Conservation (phyloP, 768 basidiomycete genomes). For the Astraeus odoratus region DNA sequence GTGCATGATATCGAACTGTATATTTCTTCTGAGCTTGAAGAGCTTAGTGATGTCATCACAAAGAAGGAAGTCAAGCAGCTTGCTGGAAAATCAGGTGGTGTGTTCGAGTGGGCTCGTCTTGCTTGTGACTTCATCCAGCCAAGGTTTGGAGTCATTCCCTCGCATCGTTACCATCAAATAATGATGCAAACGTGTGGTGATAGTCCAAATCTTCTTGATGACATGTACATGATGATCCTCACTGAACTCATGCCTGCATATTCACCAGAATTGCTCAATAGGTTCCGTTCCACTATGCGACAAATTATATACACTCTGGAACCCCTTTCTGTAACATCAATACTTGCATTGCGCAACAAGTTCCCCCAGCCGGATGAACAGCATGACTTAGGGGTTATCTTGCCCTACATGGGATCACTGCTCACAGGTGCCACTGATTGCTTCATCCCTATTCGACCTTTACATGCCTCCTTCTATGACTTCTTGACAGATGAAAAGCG, state of each 20-base stretch:
- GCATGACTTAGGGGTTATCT: not conserved
- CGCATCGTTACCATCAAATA: not conserved
- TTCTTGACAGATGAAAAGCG: slow-evolving; percentile 10
- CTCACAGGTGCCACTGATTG: slow-evolving; percentile 1
- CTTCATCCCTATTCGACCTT: no score
- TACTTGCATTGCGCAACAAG: not conserved
- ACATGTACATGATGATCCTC: not conserved
- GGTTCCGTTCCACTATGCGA: slow-evolving; percentile 1
- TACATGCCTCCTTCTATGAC: no score
- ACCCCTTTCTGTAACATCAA: not conserved
- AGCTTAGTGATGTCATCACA: not conserved
- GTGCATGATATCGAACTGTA: not conserved
- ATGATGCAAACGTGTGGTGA: not conserved
- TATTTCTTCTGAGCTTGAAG: not conserved
- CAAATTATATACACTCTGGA: not conserved
- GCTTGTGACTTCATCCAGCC: not conserved
- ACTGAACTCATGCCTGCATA: not conserved
- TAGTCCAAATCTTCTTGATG: not conserved
- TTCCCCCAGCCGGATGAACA: not conserved
- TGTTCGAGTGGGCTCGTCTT: not conserved
- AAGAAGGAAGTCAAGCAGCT: not conserved
- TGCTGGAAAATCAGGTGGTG: not conserved
- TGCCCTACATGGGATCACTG: slow-evolving; percentile 4
- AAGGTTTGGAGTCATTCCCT: not conserved
- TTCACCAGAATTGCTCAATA: not conserved